Base-by-base conservation (phyloP, 345 rosid genomes). In the Cardamine chenopodiifolia region DNA sequence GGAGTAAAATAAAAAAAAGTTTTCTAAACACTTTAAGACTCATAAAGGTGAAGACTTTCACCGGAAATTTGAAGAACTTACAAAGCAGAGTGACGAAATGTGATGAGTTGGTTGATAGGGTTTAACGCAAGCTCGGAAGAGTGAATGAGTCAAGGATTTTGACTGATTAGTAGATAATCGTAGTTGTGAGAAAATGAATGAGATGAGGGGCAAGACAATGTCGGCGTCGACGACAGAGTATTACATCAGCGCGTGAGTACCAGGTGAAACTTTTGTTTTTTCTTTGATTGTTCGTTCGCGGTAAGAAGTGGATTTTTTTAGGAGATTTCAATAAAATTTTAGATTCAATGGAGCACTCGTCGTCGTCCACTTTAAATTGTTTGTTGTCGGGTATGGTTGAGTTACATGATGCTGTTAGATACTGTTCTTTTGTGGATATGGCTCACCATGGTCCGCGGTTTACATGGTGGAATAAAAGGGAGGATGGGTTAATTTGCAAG, bases 191-290 rank as follows among this genome's bases (percentile, higher is more conserved):
- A 32, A 31, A 23, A 4, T 50, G n/a, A 53, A 53, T 0, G 18
- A 22, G 3, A 54, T 31, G 58, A 29, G 40, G 2, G 57, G 7
- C 14, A 9, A 52, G 22, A 14, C 40, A 68, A 69, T 76, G 79
- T 17, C 42, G 70, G 37, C 6, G 70, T 15, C 63, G 63, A 23
- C 12, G 63, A 56, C 14, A 5, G 69, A 49, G 49, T 12, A 18
- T 19, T 25, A 20, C 72, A 73, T 11, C 68, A 73, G 73, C 61
- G 68, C 73, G 79, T 75, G 79, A 39, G 29, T 35, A 29, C 11
- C 64, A 35, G 64, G 64, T 19, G 64, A 34, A 59, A 19, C 0
- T 59, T 34, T 1, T 11, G 6, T 32, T 34, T n/a, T 34, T 55
- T 26, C 12, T 5, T 42, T 15, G 8, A 12, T 26, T 26, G 18